Percentiles rank a stretch among this genome's conserved stretches.
phyloP scores from a whole-genome alignment of 208 protist species.

The Herpetomonas tarakana region DNA sequence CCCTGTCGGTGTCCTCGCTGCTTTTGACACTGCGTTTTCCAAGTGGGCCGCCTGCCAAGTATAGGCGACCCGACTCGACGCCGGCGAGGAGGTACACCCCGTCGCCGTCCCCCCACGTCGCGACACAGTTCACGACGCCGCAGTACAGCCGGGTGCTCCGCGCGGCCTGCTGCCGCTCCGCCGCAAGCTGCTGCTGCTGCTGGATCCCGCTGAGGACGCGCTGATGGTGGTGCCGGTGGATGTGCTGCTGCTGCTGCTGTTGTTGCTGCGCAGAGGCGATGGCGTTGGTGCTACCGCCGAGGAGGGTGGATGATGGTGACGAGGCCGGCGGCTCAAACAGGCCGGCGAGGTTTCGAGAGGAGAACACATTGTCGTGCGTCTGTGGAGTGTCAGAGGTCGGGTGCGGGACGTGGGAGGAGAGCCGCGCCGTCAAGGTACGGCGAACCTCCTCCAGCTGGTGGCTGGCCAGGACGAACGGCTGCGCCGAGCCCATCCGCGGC shows the following conservation, averaged over 20 bases:
- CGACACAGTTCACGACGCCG: conserved; percentile 71
- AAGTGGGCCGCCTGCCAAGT: conserved; percentile 31
- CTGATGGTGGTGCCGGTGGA: too few relatives aligned
- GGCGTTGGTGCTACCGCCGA: too few relatives aligned
- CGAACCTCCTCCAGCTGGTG: conserved; percentile 3
- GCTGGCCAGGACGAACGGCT: not conserved
- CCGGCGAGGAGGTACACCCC: conserved; percentile 47
- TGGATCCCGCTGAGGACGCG: not conserved
- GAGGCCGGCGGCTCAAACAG: not conserved
- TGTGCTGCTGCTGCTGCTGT: too few relatives aligned
- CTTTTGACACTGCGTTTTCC: too few relatives aligned
- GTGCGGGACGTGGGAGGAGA: not conserved
- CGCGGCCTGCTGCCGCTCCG: not conserved
- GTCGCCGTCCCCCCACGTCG: conserved; percentile 35
- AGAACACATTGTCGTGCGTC: not conserved
- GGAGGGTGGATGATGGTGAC: not conserved
- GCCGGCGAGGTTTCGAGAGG: not conserved
- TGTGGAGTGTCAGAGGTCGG: not conserved
- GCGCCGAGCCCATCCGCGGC: not conserved
- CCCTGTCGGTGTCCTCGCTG: too few relatives aligned
- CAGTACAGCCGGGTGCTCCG: conserved; percentile 21
- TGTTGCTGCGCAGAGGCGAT: too few relatives aligned
- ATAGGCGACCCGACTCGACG: conserved; percentile 48
- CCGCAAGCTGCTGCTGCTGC: not conserved
- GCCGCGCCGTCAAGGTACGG: not conserved